phyloP scores from a whole-genome alignment of 352 stramenopile species.

The Pilasporangium apinafurcum region DNA sequence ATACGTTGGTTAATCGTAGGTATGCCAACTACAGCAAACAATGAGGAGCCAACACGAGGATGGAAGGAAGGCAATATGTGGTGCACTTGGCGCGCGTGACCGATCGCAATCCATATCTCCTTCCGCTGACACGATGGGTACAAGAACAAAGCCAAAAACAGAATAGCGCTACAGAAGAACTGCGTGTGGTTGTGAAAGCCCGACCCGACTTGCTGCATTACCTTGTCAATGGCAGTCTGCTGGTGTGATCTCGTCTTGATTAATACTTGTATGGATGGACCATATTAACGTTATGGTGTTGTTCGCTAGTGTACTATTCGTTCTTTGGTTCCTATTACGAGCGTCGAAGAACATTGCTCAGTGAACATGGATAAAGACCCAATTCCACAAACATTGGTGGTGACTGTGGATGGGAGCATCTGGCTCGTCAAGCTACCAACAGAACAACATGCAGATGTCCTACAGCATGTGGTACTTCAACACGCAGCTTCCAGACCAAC shows the following conservation, averaged over 20 bases:
- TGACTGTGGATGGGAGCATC: slow-evolving; percentile 27
- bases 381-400: slow-evolving; percentile 19
- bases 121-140: slow-evolving; percentile 3
- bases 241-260: slow-evolving; percentile 13
- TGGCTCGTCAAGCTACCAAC: slow-evolving; percentile 39
- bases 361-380: not conserved
- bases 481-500: not conserved
- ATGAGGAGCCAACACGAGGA: no score
- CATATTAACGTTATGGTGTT: not conserved
- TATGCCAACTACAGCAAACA: no score
- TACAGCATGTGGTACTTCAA: slow-evolving; percentile 8
- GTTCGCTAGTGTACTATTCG: slow-evolving; percentile 28
- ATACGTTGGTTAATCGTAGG: no score
- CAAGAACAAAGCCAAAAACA: not conserved
- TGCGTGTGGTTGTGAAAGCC: slow-evolving; percentile 32
- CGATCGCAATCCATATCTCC: slow-evolving; percentile 22
- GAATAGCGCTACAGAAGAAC: no score
- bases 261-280: not conserved
- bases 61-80: not conserved
- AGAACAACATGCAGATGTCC: not conserved
- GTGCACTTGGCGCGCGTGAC: slow-evolving; percentile 33
- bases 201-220: slow-evolving; percentile 38
- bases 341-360: slow-evolving; percentile 11
- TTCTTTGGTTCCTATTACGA: slow-evolving; percentile 29
- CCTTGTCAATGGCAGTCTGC: slow-evolving; percentile 29